These are phyloP conservation scores for Claviceps sp. DNA, from an alignment of 2,329 filamentous ascomycete species.

Conservation along the genomic window DNA sequence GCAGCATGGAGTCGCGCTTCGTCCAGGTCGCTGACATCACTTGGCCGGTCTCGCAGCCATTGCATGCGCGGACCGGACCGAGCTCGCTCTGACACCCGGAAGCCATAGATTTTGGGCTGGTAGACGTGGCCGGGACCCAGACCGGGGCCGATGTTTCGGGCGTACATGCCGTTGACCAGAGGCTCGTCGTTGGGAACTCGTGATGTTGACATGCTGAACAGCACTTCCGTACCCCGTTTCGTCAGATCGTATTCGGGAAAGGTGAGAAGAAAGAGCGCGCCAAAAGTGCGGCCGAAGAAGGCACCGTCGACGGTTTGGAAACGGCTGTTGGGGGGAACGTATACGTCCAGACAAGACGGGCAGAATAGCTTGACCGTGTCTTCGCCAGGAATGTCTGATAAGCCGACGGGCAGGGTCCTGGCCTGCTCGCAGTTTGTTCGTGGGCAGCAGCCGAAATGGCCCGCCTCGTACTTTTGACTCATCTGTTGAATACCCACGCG, in stretches of 20 bases:
- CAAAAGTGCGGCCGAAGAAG: conserved; percentile 96
- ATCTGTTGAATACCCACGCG: conserved; percentile 95
- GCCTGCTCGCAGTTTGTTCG: conserved; percentile 83
- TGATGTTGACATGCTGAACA: conserved; percentile 24
- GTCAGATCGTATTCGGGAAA: conserved; percentile 91
- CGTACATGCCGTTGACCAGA: conserved; percentile 73
- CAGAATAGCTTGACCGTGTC: conserved; percentile 99
- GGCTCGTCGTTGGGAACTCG: conserved; percentile 28
- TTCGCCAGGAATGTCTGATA: conserved; percentile 87
- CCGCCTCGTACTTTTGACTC: conserved; percentile 96
- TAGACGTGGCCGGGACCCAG: conserved; percentile 76
- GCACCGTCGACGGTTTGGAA: conserved; percentile 97
- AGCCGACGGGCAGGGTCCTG: conserved; percentile 81
- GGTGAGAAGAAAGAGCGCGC: conserved; percentile 93
- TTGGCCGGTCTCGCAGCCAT: conserved; percentile 79
- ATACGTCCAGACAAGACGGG: conserved; percentile 90
- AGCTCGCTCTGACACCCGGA: conserved; percentile 82
- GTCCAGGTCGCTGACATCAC: conserved; percentile 69
- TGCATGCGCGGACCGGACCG: conserved; percentile 90
- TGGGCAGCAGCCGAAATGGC: conserved; percentile 94
- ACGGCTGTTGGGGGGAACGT: conserved; percentile 90
- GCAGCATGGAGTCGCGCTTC: conserved; percentile 49
- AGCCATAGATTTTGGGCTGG: conserved; percentile 92
- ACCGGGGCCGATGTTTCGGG: conserved; percentile 77
- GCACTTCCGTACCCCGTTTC: conserved; percentile 50